Evolutionary conservation across 176 grass and related monocot genomes (phyloP).

Genomic region (Microstegium vimineum): DNA sequence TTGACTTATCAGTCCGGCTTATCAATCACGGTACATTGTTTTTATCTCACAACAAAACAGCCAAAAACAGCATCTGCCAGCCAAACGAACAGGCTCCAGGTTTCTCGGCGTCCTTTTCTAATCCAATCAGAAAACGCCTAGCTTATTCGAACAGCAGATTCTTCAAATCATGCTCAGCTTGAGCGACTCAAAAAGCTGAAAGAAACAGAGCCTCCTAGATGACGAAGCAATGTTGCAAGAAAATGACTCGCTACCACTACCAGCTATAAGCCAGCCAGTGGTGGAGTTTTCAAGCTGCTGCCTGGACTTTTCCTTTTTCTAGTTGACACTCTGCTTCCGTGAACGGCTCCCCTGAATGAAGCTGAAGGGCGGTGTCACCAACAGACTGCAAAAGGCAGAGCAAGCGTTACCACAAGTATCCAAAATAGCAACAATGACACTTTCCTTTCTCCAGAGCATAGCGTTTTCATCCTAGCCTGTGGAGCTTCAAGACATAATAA

Average conservation of each 20-base stretch:
- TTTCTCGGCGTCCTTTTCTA: too few species aligned
- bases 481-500: background rate
- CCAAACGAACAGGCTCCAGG: too few species aligned
- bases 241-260: background rate
- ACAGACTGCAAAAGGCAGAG: slow-evolving; percentile 51
- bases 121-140: too few species aligned
- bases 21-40: too few species aligned
- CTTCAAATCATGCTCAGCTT: too few species aligned
- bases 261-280: background rate
- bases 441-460: background rate
- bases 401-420: background rate
- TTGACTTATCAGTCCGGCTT: too few species aligned
- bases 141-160: too few species aligned
- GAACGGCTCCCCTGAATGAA: slow-evolving; percentile 65
- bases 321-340: slow-evolving; percentile 76
- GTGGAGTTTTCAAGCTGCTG: background rate
- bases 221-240: background rate
- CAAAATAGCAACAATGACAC: background rate
- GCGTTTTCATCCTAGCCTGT: background rate
- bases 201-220: too few species aligned
- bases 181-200: too few species aligned
- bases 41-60: too few species aligned
- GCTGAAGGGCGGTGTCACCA: slow-evolving; percentile 65
- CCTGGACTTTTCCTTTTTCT: background rate
- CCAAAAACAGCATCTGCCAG: too few species aligned